Percentiles rank a stretch among this genome's conserved stretches.
These are phyloP conservation scores for Tylopilus sp. DNA, from an alignment of 1,284 basidiomycete species.

Conservation along the genomic window DNA sequence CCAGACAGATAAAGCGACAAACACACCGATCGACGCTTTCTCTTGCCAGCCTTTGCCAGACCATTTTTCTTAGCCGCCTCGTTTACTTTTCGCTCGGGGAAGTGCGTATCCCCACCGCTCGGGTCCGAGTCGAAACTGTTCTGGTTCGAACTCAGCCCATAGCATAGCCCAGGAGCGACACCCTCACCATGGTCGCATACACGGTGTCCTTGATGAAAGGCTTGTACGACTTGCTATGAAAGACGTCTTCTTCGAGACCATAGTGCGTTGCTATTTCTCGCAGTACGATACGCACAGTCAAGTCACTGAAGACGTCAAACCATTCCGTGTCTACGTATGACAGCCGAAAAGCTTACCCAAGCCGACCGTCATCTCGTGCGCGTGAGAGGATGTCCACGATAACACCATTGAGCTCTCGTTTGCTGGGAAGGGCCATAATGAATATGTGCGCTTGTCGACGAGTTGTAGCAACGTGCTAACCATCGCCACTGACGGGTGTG, in stretches of 20 bases:
- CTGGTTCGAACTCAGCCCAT: slow-evolving; percentile 9
- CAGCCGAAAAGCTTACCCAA: slow-evolving; percentile 23
- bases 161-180: background rate
- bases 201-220: slow-evolving; percentile 41
- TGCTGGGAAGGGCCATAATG: slow-evolving; percentile 15
- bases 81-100: background rate
- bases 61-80: slow-evolving; percentile 6
- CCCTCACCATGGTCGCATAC: slow-evolving; percentile 38
- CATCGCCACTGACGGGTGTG: background rate
- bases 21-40: slow-evolving; percentile 17
- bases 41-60: background rate
- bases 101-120: background rate
- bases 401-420: slow-evolving; percentile 19
- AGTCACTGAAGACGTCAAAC: slow-evolving; percentile 32
- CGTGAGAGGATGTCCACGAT: slow-evolving; percentile 27
- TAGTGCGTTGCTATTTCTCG: slow-evolving; percentile 42
- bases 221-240: slow-evolving; percentile 44
- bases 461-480: background rate
- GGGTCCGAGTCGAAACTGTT: slow-evolving; percentile 2
- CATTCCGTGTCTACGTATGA: background rate
- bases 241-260: slow-evolving; percentile 36
- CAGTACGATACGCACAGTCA: slow-evolving; percentile 48
- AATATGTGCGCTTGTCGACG: too few relatives aligned
- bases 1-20: background rate
- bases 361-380: slow-evolving; percentile 26